Percentiles rank a stretch among this genome's conserved stretches.
Conservation (phyloP, 2,329 filamentous ascomycete species). For the Periconia macrospinosa region DNA sequence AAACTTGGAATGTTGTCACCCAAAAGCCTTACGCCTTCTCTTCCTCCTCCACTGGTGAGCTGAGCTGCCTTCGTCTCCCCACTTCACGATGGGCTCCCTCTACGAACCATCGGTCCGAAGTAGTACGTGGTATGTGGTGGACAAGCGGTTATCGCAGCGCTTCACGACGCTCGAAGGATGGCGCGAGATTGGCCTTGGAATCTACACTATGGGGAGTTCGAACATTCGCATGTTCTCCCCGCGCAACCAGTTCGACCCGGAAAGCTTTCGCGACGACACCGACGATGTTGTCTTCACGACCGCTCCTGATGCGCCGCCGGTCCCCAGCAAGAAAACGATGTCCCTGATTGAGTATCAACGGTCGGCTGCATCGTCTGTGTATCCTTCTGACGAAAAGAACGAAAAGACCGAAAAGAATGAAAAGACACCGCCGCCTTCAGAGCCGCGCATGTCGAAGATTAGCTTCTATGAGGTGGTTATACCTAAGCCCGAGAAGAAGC, state of each 20-base stretch:
- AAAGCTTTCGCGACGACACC: slow-evolving; percentile 10
- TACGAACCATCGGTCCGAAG: slow-evolving; percentile 12
- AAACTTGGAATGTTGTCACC: neutral
- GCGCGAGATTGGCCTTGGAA: slow-evolving; percentile 17
- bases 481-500: neutral
- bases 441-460: neutral
- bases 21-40: neutral
- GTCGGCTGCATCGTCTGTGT: neutral
- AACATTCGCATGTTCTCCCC: slow-evolving; percentile 16
- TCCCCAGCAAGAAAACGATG: neutral
- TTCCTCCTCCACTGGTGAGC: slow-evolving; percentile 1
- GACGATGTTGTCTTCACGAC: neutral
- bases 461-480: neutral
- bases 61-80: slow-evolving; percentile 1
- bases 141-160: slow-evolving; percentile 8
- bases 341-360: neutral
- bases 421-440: neutral
- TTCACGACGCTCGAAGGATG: slow-evolving; percentile 24
- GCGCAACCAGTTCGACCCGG: slow-evolving; percentile 17
- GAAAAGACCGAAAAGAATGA: too few species aligned
- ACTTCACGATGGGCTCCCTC: slow-evolving; percentile 9
- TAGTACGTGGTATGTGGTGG: slow-evolving; percentile 5
- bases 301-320: neutral
- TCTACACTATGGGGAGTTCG: slow-evolving; percentile 17
- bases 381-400: neutral